Percentiles rank a stretch among this genome's conserved stretches.
Conservation (phyloP, 768 basidiomycete species). For the Leccinum boreale region DNA sequence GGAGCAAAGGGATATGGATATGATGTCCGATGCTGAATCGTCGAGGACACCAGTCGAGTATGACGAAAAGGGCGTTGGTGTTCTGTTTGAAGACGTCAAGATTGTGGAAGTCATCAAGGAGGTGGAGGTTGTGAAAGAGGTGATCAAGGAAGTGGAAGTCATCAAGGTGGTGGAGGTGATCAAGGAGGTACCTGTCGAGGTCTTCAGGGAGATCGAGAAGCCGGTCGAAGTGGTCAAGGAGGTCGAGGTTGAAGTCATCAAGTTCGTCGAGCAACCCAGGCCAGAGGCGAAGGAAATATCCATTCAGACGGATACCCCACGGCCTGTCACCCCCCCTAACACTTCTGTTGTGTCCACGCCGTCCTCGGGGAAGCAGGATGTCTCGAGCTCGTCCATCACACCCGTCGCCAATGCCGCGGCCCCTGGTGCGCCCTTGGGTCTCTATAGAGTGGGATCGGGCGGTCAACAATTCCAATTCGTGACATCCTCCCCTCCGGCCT, state of each 20-base stretch:
- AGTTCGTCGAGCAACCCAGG: slow-evolving; percentile 42
- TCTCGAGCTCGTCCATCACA: slow-evolving; percentile 30
- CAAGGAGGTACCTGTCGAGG: slow-evolving; percentile 22
- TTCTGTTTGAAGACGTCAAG: slow-evolving; percentile 29
- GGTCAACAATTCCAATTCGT: slow-evolving; percentile 67
- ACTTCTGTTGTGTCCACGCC: slow-evolving; percentile 29
- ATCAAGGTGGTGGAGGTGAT: slow-evolving; percentile 15
- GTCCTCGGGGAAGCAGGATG: slow-evolving; percentile 21
- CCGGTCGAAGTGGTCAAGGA: slow-evolving; percentile 25
- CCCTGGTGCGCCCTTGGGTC: slow-evolving; percentile 34
- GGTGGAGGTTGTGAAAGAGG: slow-evolving; percentile 3
- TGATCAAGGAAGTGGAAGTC: slow-evolving; percentile 30
- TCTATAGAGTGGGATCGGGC: slow-evolving; percentile 54
- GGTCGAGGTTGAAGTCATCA: slow-evolving; percentile 19
- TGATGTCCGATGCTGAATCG: neutral
- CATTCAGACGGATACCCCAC: slow-evolving; percentile 69
- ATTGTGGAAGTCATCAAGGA: slow-evolving; percentile 31
- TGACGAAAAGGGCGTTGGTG: slow-evolving; percentile 45
- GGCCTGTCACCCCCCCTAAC: slow-evolving; percentile 32
- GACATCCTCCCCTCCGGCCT: slow-evolving; percentile 40
- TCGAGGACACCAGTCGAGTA: slow-evolving; percentile 39
- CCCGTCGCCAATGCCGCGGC: slow-evolving; percentile 33
- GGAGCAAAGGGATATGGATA: slow-evolving; percentile 12
- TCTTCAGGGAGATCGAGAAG: slow-evolving; percentile 22
- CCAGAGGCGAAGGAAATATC: slow-evolving; percentile 71